Evolutionary conservation across 768 basidiomycete species (phyloP).

Genomic region (Gelatoporia subvermispora): DNA sequence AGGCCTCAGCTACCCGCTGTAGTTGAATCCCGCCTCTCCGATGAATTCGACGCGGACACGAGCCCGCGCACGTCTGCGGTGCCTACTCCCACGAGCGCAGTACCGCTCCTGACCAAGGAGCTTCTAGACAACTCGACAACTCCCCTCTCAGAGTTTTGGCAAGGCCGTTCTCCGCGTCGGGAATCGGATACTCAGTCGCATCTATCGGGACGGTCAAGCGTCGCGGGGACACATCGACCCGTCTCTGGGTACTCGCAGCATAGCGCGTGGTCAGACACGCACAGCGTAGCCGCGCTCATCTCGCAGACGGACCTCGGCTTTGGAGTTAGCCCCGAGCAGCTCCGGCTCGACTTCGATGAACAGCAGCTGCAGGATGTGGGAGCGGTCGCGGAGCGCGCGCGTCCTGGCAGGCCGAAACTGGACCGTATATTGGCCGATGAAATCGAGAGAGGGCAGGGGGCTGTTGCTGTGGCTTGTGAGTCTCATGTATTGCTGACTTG

Average conservation of each 20-base stretch:
- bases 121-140: too few species aligned
- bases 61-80: background rate
- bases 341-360: conserved; percentile 46
- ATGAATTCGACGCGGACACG: background rate
- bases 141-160: too few species aligned
- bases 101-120: conserved; percentile 1
- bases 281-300: conserved; percentile 24
- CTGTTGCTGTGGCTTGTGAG: conserved; percentile 68
- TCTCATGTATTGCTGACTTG: conserved; percentile 12
- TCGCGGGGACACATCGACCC: conserved; percentile 2
- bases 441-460: conserved; percentile 47
- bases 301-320: conserved; percentile 9
- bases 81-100: conserved; percentile 6
- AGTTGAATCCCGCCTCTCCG: background rate
- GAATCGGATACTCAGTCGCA: conserved; percentile 5
- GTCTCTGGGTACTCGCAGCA: conserved; percentile 12
- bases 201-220: conserved; percentile 1
- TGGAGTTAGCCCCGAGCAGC: conserved; percentile 20
- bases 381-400: conserved; percentile 55
- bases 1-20: background rate
- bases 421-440: conserved; percentile 62
- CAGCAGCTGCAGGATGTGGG: conserved; percentile 56
- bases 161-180: background rate
- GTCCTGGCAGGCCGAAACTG: conserved; percentile 64
- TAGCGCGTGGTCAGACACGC: conserved; percentile 20